Percentiles rank a stretch among this genome's conserved stretches.
Conservation (phyloP, 2,329 filamentous ascomycete species). For the Podosphaera xanthii region DNA sequence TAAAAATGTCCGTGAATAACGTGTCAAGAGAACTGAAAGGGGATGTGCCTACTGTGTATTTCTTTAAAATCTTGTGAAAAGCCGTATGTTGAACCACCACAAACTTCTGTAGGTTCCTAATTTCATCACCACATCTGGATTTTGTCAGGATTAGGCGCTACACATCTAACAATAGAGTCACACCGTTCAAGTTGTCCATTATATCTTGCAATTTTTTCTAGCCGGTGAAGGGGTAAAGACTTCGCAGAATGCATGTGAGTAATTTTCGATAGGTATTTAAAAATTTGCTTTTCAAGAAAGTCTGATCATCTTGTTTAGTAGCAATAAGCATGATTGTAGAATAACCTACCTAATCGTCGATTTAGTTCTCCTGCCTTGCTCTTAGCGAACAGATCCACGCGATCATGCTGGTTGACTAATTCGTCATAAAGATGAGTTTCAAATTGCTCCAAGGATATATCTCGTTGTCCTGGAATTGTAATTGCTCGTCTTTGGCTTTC, state of each 20-base stretch:
- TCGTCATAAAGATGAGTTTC: constrained; percentile 50
- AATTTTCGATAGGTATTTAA: constrained; percentile 11
- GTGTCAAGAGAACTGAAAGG: background rate
- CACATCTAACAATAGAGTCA: background rate
- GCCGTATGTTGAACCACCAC: constrained; percentile 50
- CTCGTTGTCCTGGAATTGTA: constrained; percentile 44
- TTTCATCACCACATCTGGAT: constrained; percentile 42
- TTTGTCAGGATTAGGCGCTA: constrained; percentile 3
- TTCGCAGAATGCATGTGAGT: background rate
- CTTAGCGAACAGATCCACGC: constrained; percentile 54
- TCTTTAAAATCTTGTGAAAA: constrained; percentile 67
- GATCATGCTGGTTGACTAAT: constrained; percentile 51
- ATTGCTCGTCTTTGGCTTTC: constrained; percentile 39
- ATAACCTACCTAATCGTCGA: constrained; percentile 37
- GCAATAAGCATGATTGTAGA: background rate
- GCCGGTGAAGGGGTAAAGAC: constrained; percentile 10
- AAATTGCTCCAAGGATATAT: constrained; percentile 35
- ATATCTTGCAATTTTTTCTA: constrained; percentile 13
- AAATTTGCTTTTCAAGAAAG: constrained; percentile 9
- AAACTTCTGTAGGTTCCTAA: constrained; percentile 47
- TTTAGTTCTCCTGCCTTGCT: constrained; percentile 64
- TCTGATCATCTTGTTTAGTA: constrained; percentile 6
- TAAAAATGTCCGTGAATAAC: constrained; percentile 14
- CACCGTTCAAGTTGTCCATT: constrained; percentile 14
- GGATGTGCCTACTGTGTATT: constrained; percentile 37